Conservation (phyloP, 495 filamentous ascomycete species). For the Trichoderma reesei region DNA sequence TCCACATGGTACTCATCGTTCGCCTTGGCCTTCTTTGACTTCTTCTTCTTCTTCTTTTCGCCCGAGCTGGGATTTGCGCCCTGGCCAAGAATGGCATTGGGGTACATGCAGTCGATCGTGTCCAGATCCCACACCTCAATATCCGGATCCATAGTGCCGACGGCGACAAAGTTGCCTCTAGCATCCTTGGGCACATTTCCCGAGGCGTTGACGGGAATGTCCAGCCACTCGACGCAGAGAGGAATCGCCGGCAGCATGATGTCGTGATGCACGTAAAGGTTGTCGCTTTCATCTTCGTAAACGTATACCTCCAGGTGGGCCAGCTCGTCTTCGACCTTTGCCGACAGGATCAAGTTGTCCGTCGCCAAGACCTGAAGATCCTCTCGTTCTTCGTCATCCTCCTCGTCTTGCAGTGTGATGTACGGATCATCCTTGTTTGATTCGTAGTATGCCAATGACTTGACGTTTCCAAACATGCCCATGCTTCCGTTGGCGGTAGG, state of each 20-base stretch:
- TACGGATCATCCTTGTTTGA: slow-evolving; percentile 92
- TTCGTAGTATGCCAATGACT: slow-evolving; percentile 84
- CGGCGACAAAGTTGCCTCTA: slow-evolving; percentile 77
- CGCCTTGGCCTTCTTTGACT: slow-evolving; percentile 79
- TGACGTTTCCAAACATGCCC: slow-evolving; percentile 92
- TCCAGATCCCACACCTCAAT: slow-evolving; percentile 99
- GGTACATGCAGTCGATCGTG: slow-evolving; percentile 92
- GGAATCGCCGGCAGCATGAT: slow-evolving; percentile 98
- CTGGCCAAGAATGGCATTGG: slow-evolving; percentile 91
- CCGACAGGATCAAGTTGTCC: slow-evolving; percentile 85
- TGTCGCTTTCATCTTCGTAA: slow-evolving; percentile 87
- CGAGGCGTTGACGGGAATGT: slow-evolving; percentile 69
- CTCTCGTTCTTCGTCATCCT: slow-evolving; percentile 81
- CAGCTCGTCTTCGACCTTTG: slow-evolving; percentile 93
- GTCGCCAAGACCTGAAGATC: slow-evolving; percentile 87
- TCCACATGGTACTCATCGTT: slow-evolving; percentile 93
- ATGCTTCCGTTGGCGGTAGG: slow-evolving; percentile 52
- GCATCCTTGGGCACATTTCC: slow-evolving; percentile 43
- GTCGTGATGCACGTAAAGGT: slow-evolving; percentile 98
- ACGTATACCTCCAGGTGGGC: slow-evolving; percentile 95
- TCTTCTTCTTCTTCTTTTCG: slow-evolving; percentile 50
- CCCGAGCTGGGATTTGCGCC: slow-evolving; percentile 40
- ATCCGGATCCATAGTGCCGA: slow-evolving; percentile 95
- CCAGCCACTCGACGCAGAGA: slow-evolving; percentile 89
- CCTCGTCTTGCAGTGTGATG: slow-evolving; percentile 76